phyloP scores from a whole-genome alignment of 2,329 filamentous ascomycete species.

The Dryadomyces quercivorus region DNA sequence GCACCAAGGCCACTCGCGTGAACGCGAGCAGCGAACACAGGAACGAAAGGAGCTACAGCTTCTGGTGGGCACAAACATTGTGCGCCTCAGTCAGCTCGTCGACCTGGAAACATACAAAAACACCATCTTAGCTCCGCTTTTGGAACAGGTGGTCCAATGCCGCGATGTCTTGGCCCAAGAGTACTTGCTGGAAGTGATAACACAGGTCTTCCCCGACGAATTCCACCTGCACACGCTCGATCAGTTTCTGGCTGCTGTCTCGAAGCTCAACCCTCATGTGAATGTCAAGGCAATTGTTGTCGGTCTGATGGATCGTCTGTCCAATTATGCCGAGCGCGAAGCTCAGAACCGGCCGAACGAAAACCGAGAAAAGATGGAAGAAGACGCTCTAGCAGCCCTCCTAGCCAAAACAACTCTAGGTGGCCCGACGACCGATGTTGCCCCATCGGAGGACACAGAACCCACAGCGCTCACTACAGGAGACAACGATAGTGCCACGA shows the following conservation, averaged over 20 bases:
- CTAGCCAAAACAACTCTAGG: slow-evolving; percentile 54
- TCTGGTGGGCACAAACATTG: slow-evolving; percentile 91
- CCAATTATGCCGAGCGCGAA: slow-evolving; percentile 87
- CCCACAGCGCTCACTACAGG: slow-evolving; percentile 18
- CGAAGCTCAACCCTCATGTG: slow-evolving; percentile 86
- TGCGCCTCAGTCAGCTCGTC: slow-evolving; percentile 86
- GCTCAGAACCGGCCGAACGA: slow-evolving; percentile 58
- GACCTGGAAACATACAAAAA: slow-evolving; percentile 91
- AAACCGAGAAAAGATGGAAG: slow-evolving; percentile 65
- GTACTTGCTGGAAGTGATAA: slow-evolving; percentile 95
- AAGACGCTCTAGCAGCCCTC: slow-evolving; percentile 68
- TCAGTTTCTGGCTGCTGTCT: slow-evolving; percentile 85
- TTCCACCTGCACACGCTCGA: slow-evolving; percentile 96
- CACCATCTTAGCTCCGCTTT: slow-evolving; percentile 71
- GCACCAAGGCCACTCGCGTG: slow-evolving; percentile 92
- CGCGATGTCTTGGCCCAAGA: slow-evolving; percentile 94
- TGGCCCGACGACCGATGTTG: slow-evolving; percentile 32
- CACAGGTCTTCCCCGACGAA: slow-evolving; percentile 96
- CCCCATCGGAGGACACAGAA: neutral
- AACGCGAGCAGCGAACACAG: slow-evolving; percentile 84
- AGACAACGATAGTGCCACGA: neutral
- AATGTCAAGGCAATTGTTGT: slow-evolving; percentile 98
- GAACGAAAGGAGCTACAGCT: slow-evolving; percentile 93
- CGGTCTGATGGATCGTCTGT: slow-evolving; percentile 91
- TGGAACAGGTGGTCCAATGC: slow-evolving; percentile 97